Conservation (phyloP, 2,329 filamentous ascomycete species). For the Neonectria punicea region DNA sequence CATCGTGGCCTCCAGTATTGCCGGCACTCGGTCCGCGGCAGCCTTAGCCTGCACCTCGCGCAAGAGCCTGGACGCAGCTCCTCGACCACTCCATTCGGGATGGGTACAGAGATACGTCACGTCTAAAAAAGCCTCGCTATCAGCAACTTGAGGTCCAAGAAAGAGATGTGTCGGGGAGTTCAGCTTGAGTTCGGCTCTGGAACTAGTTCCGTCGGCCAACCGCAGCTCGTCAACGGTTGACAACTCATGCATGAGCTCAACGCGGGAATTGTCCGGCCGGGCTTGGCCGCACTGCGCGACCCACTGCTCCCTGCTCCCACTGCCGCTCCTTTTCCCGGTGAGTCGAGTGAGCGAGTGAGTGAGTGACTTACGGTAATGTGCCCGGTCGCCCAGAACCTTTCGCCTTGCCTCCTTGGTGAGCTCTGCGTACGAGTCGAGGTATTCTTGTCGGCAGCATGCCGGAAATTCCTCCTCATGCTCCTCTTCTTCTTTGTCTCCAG, state of each 20-base stretch:
- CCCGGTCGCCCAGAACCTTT: slow-evolving; percentile 42
- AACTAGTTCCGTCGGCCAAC: slow-evolving; percentile 7
- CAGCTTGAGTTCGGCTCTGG: slow-evolving; percentile 15
- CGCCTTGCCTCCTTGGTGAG: slow-evolving; percentile 46
- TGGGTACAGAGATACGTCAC: slow-evolving; percentile 54
- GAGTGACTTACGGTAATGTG: slow-evolving; percentile 52
- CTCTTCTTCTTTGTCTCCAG: slow-evolving; percentile 25
- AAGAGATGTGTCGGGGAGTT: slow-evolving; percentile 16
- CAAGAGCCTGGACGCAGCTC: slow-evolving; percentile 50
- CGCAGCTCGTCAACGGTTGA: slow-evolving; percentile 6
- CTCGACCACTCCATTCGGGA: slow-evolving; percentile 48
- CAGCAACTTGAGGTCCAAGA: slow-evolving; percentile 18
- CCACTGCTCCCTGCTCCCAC: neutral
- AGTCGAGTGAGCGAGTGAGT: slow-evolving; percentile 10
- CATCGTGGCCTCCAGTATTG: slow-evolving; percentile 53
- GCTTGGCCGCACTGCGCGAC: neutral
- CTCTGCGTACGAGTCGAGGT: slow-evolving; percentile 48
- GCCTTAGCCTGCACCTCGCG: slow-evolving; percentile 48
- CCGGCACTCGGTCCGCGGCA: slow-evolving; percentile 44
- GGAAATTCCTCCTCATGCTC: slow-evolving; percentile 45
- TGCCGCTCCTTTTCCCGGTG: slow-evolving; percentile 15
- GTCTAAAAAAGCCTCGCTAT: slow-evolving; percentile 40
- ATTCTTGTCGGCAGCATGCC: slow-evolving; percentile 42
- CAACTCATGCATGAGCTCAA: slow-evolving; percentile 22
- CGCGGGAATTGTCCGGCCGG: slow-evolving; percentile 1